Percentiles rank a stretch among this genome's conserved stretches.
phyloP scores from a whole-genome alignment of 2,329 filamentous ascomycete genomes.

The Xenoacremonium recifei region DNA sequence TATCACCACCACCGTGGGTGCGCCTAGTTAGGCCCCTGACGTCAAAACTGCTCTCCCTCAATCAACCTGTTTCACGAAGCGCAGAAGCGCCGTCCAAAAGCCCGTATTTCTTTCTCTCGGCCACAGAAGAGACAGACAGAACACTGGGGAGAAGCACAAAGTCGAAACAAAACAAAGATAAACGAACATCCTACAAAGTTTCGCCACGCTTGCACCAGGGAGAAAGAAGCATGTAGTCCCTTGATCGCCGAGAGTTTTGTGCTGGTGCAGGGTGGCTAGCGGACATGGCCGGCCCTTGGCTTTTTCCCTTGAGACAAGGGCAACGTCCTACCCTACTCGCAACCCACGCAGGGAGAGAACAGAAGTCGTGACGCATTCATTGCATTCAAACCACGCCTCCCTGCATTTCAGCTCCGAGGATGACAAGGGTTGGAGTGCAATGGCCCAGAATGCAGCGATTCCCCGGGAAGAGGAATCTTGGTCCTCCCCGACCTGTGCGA shows the following conservation, averaged over 20 bases:
- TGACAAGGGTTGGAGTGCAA: too few relatives aligned
- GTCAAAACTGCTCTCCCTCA: conserved; percentile 19
- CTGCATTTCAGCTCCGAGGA: neutral
- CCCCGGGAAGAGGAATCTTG: too few relatives aligned
- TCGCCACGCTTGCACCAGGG: neutral
- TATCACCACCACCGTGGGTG: neutral
- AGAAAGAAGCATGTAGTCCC: too few relatives aligned
- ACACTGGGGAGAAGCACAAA: neutral
- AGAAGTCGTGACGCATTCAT: neutral
- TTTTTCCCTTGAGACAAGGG: neutral
- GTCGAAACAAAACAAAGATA: neutral
- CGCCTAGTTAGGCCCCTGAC: conserved; percentile 1
- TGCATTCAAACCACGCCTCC: neutral
- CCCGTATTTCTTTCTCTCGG: neutral
- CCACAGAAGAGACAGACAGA: too few relatives aligned
- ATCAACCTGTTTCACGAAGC: conserved; percentile 22
- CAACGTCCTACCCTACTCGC: too few relatives aligned
- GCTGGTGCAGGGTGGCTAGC: too few relatives aligned
- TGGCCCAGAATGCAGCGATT: too few relatives aligned
- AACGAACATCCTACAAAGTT: neutral
- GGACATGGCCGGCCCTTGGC: too few relatives aligned
- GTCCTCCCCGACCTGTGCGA: neutral
- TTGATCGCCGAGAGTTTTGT: too few relatives aligned
- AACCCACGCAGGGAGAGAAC: too few relatives aligned
- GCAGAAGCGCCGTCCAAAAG: conserved; percentile 18